Base-by-base conservation (phyloP, 2,329 filamentous ascomycete species). In the Mollisia scopiformis region DNA sequence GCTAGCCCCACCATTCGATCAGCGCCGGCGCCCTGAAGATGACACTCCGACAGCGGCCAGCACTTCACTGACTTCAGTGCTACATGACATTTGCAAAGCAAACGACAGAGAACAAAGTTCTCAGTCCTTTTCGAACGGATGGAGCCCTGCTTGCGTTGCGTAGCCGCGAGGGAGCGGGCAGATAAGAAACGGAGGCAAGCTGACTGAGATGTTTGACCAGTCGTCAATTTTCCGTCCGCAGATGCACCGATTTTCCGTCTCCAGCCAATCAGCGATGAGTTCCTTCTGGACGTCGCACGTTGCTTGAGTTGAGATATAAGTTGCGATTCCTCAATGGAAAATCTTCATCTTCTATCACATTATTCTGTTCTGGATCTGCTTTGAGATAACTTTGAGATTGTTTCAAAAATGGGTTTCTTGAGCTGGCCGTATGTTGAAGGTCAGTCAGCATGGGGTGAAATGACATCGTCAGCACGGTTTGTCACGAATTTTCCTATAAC, bases 381-480 rank as follows among this genome's bases (percentile, higher is more conserved):
- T 14, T 47, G 6, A 3, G 16, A 4, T 25, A 3, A 10, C 4
- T 1, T 14, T 16, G 43, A 47, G 28, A n/a, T 5, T 47, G 13
- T 23, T 1, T 13, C 1, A 5, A 46, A 27, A 47, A 62, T 61
- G 58, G 39, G 16, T 13, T 64, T 57, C 19, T 52, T 64, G 3
- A 54, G 27, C 41, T 59, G 59, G 59, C 52, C 58, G 13, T 64
- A 62, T 28, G 47, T 62, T 19, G 62, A 62, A 31, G 62, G 59
- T 5, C 16, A 14, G 2, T 62, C 59, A n/a, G 56, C 31, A 30
- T 62, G 56, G 62, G 62, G 58, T 33, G 55, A 54, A 16, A 55
- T 52, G 21, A 57, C 55, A 41, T 64, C 59, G 19, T 25, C 39
- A 16, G 56, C 49, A 16, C 55, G 47, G 58, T 57, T 39, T 49